Percentiles rank a stretch among this genome's conserved stretches.
Evolutionary conservation across 176 grass and related monocot genomes (phyloP).

Genomic region (Pharus latifolius): DNA sequence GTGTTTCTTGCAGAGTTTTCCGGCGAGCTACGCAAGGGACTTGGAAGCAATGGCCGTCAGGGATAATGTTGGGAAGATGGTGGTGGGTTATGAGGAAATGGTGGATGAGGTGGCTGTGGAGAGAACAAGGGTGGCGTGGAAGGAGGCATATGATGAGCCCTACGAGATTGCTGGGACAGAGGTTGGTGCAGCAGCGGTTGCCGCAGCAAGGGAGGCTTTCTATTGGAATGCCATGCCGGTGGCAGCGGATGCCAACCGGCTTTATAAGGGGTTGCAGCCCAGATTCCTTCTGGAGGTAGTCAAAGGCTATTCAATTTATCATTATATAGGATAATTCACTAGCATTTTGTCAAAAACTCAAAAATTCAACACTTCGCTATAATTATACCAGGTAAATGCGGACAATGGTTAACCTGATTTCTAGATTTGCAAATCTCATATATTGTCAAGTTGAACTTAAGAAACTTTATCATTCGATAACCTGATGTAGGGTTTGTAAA

Average conservation of each 20-base stretch:
- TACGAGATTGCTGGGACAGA: slow-evolving; percentile 56
- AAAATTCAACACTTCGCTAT: background rate
- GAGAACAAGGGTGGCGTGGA: slow-evolving; percentile 45
- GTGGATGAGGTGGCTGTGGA: slow-evolving; percentile 22
- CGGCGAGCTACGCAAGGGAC: slow-evolving; percentile 52
- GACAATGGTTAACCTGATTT: background rate
- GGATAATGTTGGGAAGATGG: slow-evolving; percentile 12
- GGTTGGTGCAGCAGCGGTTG: slow-evolving; percentile 19
- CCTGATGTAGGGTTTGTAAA: too few species aligned
- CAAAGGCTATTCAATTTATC: slow-evolving; percentile 2
- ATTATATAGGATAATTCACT: background rate
- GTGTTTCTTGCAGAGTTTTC: slow-evolving; percentile 55
- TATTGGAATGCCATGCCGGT: slow-evolving; percentile 44
- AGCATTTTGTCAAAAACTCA: background rate
- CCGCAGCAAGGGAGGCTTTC: slow-evolving; percentile 33
- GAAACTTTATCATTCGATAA: background rate
- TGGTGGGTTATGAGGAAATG: slow-evolving; percentile 34
- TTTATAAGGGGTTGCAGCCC: slow-evolving; percentile 67
- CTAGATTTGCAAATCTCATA: background rate
- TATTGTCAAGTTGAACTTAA: background rate
- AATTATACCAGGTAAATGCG: background rate
- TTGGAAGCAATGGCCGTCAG: slow-evolving; percentile 10
- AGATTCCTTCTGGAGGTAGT: slow-evolving; percentile 85
- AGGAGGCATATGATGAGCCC: slow-evolving; percentile 67
- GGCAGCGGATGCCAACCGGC: slow-evolving; percentile 44